These are phyloP conservation scores for Fraxinus pennsylvanica DNA, from an alignment of 257 asterid genomes.

Conservation along the genomic window DNA sequence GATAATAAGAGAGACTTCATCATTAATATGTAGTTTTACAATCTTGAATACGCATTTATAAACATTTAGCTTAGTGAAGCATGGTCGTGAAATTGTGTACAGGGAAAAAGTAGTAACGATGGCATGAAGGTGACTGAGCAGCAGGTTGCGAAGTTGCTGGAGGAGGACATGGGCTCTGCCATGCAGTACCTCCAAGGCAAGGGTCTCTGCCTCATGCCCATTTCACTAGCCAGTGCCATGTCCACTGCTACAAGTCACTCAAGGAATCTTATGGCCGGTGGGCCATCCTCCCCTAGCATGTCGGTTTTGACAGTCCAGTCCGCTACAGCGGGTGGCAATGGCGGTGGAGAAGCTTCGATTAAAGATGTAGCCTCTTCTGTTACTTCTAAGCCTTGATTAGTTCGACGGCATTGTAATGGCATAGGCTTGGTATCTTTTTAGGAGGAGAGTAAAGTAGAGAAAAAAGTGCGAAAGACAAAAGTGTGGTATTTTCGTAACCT, in stretches of 20 bases:
- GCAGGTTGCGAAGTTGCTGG: conserved; percentile 92
- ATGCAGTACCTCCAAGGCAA: conserved; percentile 96
- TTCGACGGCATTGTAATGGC: conserved; percentile 19
- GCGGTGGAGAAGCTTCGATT: conserved; percentile 37
- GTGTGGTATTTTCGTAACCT: background rate
- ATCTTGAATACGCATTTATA: background rate
- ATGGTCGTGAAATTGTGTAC: conserved; percentile 10
- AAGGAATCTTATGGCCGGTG: conserved; percentile 43
- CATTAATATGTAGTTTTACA: background rate
- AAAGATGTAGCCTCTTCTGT: conserved; percentile 48
- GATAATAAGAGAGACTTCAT: no score
- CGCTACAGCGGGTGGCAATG: conserved; percentile 42
- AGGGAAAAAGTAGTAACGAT: conserved; percentile 50
- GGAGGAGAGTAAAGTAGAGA: background rate
- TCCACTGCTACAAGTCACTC: conserved; percentile 75
- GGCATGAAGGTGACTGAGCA: conserved; percentile 77
- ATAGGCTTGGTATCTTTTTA: conserved; percentile 24
- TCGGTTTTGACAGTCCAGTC: conserved; percentile 77
- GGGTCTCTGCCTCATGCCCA: conserved; percentile 95
- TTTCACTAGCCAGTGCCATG: conserved; percentile 81
- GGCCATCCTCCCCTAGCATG: conserved; percentile 71
- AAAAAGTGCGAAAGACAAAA: background rate
- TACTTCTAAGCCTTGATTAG: conserved; percentile 46
- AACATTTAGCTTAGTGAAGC: background rate
- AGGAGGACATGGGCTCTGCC: conserved; percentile 96